Evolutionary conservation across 257 asterid genomes (phyloP), one percentile per base, ranked within the genome.

Genomic region (Capsicum pubescens): DNA sequence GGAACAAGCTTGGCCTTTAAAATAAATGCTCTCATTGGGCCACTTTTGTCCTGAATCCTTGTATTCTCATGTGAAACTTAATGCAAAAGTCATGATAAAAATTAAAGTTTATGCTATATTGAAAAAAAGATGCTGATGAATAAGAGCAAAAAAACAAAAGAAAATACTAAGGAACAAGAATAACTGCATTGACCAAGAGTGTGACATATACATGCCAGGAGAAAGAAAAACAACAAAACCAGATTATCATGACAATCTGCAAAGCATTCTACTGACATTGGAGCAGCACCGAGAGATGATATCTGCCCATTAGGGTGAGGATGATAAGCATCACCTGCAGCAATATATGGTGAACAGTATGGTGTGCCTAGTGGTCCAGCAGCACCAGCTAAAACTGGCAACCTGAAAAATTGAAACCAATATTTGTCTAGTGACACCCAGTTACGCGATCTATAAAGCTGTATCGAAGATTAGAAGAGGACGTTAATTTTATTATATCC

Each of bases 351-450:
- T 32, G 97, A 89, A 86, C 97, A 90, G 87, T 92, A 94, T 72
- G 91, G 52, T 79, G 98, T 91, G n/a, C 98, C 98, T 88, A 96
- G 68, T 10, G 97, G 94, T 81, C 98, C 98, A 82, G 97, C 97
- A 80, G 97, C 93, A 85, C 99, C 99, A 81, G 99, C 97, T 88
- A 96, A 88, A 86, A 94, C 93, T 8, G 98, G 98, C 52, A 96
- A 86, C 99, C 99, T 96, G 92, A 83, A 66, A 78, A 74, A 69
- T 48, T 64, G 81, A 19, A 16, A 61, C 56, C 82, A 76, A 14
- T 32, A 76, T 76, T 66, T 26, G 52, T 74, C 59, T 21, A 67
- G 57, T 19, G 55, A 74, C 17, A 74, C 13, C 46, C 61, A 74
- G 39, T 74, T 74, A 12, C 13, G 7, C n/a, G 12, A 74, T 21